Evolutionary conservation across 2,329 filamentous ascomycete genomes (phyloP).

Genomic region (Phoma sp.): DNA sequence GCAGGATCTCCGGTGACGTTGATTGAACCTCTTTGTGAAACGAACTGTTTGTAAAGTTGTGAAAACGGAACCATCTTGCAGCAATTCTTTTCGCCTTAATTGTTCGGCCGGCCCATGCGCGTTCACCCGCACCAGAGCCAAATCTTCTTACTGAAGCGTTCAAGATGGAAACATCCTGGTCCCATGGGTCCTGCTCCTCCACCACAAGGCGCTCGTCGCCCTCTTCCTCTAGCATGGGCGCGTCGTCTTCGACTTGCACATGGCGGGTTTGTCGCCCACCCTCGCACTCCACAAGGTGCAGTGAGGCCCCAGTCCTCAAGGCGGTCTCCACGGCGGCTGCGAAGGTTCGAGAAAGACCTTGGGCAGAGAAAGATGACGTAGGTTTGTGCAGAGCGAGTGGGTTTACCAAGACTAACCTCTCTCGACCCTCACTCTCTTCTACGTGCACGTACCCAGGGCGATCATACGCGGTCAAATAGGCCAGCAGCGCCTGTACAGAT

Average conservation of each 20-base stretch:
- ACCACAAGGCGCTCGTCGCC: slow-evolving; percentile 4
- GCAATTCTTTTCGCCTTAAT: slow-evolving; percentile 52
- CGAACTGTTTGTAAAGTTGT: slow-evolving; percentile 19
- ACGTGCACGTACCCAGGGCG: slow-evolving; percentile 14
- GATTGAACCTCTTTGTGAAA: slow-evolving; percentile 12
- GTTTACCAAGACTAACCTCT: slow-evolving; percentile 67
- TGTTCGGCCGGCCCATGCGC: slow-evolving; percentile 57
- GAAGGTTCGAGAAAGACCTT: slow-evolving; percentile 70
- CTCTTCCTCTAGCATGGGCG: slow-evolving; percentile 29
- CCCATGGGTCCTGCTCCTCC: slow-evolving; percentile 47
- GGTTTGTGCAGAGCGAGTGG: slow-evolving; percentile 69
- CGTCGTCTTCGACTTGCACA: slow-evolving; percentile 59
- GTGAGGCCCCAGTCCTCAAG: slow-evolving; percentile 35
- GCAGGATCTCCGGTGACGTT: slow-evolving; percentile 4
- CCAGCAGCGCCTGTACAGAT: slow-evolving; percentile 77
- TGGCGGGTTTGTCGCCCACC: slow-evolving; percentile 40
- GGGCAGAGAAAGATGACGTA: slow-evolving; percentile 76
- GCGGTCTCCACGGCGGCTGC: slow-evolving; percentile 69
- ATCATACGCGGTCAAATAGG: slow-evolving; percentile 66
- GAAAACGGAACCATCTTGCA: slow-evolving; percentile 52
- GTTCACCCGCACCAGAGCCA: slow-evolving; percentile 40
- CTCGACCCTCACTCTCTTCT: slow-evolving; percentile 12
- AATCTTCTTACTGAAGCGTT: slow-evolving; percentile 54
- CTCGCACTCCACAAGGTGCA: slow-evolving; percentile 52
- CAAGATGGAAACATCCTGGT: slow-evolving; percentile 54